Conservation (phyloP, 2,329 filamentous ascomycete species). For the Metarhizium anisopliae region DNA sequence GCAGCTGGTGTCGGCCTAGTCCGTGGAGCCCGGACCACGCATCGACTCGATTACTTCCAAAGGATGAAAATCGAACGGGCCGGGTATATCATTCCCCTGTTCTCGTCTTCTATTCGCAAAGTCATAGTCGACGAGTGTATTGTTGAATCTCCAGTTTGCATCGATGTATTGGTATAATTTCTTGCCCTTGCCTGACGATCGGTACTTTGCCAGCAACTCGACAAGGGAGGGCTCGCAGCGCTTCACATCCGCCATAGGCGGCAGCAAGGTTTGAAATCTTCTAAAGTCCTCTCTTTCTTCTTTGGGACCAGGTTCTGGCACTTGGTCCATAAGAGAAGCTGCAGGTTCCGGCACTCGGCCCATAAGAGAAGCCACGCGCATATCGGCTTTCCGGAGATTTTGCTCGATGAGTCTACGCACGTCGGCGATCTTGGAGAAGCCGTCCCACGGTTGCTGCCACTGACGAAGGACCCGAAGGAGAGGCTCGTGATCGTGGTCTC, state of each 20-base stretch:
- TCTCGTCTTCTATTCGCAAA: not conserved
- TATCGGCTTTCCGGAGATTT: not conserved
- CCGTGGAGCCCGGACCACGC: not conserved
- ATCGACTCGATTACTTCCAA: not conserved
- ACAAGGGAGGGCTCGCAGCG: not conserved
- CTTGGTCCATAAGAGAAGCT: not conserved
- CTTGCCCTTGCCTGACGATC: not conserved
- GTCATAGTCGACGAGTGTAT: not conserved
- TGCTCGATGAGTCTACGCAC: not conserved
- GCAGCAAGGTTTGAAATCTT: not conserved
- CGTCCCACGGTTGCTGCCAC: constrained; percentile 1
- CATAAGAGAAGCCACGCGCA: not conserved
- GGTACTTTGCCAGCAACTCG: not conserved
- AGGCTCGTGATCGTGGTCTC: not conserved
- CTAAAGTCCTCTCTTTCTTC: not conserved
- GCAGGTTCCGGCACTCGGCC: not conserved
- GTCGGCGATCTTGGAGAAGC: not conserved
- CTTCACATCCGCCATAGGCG: not conserved
- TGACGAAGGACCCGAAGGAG: constrained; percentile 7
- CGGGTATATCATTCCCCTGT: not conserved
- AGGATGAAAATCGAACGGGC: not conserved
- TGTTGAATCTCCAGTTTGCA: not conserved
- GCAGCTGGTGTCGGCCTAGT: not conserved
- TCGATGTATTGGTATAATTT: not conserved
- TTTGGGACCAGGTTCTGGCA: not conserved